Evolutionary conservation across 176 grass and related monocot genomes (phyloP).

Genomic region (Oryza punctata): DNA sequence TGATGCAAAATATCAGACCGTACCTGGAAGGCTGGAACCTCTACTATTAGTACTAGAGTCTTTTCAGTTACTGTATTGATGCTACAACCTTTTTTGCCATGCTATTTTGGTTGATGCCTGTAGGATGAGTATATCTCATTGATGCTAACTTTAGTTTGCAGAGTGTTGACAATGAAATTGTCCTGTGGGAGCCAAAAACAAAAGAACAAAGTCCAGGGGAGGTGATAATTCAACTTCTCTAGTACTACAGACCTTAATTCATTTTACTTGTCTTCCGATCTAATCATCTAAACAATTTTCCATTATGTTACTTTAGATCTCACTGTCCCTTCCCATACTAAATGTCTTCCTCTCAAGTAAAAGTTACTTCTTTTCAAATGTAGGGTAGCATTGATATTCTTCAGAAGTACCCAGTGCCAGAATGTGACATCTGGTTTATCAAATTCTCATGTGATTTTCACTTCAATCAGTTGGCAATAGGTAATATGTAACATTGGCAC

Average conservation of each 20-base stretch:
- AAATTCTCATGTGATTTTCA: slow-evolving; percentile 99
- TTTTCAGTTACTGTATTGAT: too few species aligned
- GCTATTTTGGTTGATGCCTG: too few species aligned
- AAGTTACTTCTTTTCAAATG: slow-evolving; percentile 31
- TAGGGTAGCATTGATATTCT: slow-evolving; percentile 92
- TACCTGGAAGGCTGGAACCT: too few species aligned
- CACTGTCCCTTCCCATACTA: slow-evolving; percentile 7
- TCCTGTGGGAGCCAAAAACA: slow-evolving; percentile 95
- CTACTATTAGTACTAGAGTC: too few species aligned
- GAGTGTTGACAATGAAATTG: slow-evolving; percentile 98
- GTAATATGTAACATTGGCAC: too few species aligned
- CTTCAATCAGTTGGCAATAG: slow-evolving; percentile 93
- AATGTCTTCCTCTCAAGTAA: slow-evolving; percentile 27
- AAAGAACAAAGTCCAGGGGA: slow-evolving; percentile 90
- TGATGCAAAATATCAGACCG: too few species aligned
- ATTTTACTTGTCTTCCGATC: background rate
- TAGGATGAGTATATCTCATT: slow-evolving; percentile 48
- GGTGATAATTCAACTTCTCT: slow-evolving; percentile 44
- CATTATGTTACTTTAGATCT: slow-evolving; percentile 22
- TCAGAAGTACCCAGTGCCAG: slow-evolving; percentile 97
- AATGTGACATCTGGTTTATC: slow-evolving; percentile 99
- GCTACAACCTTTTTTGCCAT: too few species aligned
- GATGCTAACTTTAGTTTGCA: slow-evolving; percentile 46
- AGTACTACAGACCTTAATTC: background rate
- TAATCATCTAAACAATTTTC: slow-evolving; percentile 5